Base-by-base conservation (phyloP, 331 rosid genomes). In the Stylosanthes scabra region DNA sequence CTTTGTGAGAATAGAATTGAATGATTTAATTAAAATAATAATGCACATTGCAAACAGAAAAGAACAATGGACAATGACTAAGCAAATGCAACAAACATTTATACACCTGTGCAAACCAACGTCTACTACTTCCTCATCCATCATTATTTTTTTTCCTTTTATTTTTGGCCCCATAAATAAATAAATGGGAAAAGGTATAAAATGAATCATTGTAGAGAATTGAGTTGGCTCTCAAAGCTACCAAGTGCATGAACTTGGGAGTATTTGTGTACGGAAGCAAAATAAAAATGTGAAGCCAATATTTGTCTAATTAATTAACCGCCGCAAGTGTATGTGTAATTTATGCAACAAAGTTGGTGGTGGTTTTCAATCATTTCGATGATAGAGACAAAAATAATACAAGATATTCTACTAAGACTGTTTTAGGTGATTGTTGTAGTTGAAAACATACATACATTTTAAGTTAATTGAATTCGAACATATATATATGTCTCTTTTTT, bases 221-320 rank as follows among this genome's bases (percentile, higher is more conserved):
- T n/a, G 13, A 67, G 75, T 60, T 79, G 75, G 59, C 45, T 27
- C 11, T 50, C 2, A 25, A 46, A 62, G 28, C 45, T 74, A 68
- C 59, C 74, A 76, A 65, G 81, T 81, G 77, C 85, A 81, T 81
- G 85, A 76, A 81, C 57, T 59, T 45, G 60, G 7, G 72, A 63
- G n/a, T 1, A 41, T 70, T 50, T 20, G 1, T 59, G 60, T 80
- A 70, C 84, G 62, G 7, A 69, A 11, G n/a, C 66, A 70, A 2
- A 61, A 34, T n/a, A 34, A 34, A 3, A 47, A 31, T 56, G 14
- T 61, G 58, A 11, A 79, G 6, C 25, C 58, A 25, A 31, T 29
- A 14, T 34, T 34, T 34, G 39, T 71, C 51, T 52, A 28, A 34
- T 34, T 34, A 34, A 34, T 34, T 34, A 34, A 34, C 29, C 42